Conservation (phyloP, 1,139 yeast species). For the Yamadazyma diospyri region DNA sequence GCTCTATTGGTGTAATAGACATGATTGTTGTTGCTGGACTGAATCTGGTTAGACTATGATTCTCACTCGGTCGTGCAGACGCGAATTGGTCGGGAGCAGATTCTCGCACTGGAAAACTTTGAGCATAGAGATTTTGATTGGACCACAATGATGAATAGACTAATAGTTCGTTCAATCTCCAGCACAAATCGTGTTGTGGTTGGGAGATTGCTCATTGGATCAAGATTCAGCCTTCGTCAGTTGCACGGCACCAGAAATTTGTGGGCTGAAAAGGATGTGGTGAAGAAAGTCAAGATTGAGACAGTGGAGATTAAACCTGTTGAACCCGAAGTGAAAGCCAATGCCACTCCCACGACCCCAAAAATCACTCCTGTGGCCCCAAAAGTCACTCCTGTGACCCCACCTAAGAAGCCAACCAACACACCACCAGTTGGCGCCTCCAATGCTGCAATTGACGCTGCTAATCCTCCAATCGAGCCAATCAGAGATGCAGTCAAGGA, state of each 20-base stretch:
- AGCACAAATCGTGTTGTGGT: not conserved
- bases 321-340: not conserved
- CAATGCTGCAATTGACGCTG: too few relatives aligned
- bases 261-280: not conserved
- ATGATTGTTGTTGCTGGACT: too few relatives aligned
- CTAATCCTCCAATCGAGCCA: slow-evolving; percentile 1
- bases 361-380: not conserved
- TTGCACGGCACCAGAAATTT: not conserved
- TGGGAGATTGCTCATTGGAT: slow-evolving; percentile 1
- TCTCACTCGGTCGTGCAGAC: too few relatives aligned
- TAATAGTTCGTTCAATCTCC: slow-evolving; percentile 5
- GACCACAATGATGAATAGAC: slow-evolving; percentile 5
- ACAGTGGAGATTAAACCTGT: not conserved
- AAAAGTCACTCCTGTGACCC: not conserved
- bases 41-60: too few relatives aligned
- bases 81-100: too few relatives aligned
- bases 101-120: slow-evolving; percentile 1
- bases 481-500: not conserved
- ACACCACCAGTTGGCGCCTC: too few relatives aligned
- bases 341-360: not conserved
- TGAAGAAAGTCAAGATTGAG: slow-evolving; percentile 1
- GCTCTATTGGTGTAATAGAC: slow-evolving; percentile 16
- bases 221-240: slow-evolving; percentile 1
- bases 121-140: slow-evolving; percentile 3
- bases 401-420: too few relatives aligned